Evolutionary conservation across 495 filamentous ascomycete species (phyloP).

Genomic region (Friedmanniomyces simplex): DNA sequence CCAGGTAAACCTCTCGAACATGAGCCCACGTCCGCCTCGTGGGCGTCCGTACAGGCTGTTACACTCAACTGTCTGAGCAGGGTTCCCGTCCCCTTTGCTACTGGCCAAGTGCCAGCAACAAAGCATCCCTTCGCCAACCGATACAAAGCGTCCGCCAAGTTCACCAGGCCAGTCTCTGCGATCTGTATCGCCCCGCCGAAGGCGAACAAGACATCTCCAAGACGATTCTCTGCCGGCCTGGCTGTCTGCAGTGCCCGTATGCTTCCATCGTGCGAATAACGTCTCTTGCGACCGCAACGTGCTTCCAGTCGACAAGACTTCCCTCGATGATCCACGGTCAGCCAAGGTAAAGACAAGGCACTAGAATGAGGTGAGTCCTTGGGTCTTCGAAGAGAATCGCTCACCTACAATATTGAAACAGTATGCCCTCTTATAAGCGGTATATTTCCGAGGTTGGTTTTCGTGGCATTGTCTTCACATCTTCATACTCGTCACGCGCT

Average conservation of each 20-base stretch:
- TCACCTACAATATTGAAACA: neutral
- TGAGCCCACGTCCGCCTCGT: too few species aligned
- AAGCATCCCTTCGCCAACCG: neutral
- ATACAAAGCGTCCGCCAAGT: neutral
- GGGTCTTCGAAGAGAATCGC: neutral
- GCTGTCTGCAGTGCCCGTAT: neutral
- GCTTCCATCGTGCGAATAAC: neutral
- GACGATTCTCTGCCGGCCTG: neutral
- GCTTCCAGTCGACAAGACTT: neutral
- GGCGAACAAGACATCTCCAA: neutral
- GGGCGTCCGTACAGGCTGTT: too few species aligned
- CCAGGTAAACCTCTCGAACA: too few species aligned
- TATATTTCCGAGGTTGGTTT: neutral
- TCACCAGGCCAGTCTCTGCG: neutral
- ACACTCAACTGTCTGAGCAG: too few species aligned
- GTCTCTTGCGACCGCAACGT: neutral
- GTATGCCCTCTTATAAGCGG: neutral
- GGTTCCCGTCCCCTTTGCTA: too few species aligned
- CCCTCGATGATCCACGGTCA: neutral
- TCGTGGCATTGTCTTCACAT: neutral
- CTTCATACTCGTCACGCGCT: neutral
- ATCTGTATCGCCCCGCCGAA: neutral
- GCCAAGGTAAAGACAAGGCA: neutral
- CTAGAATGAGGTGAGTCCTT: neutral
- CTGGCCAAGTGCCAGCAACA: too few species aligned